phyloP scores from a whole-genome alignment of 2,329 filamentous ascomycete genomes.

The Trichophyton simii region DNA sequence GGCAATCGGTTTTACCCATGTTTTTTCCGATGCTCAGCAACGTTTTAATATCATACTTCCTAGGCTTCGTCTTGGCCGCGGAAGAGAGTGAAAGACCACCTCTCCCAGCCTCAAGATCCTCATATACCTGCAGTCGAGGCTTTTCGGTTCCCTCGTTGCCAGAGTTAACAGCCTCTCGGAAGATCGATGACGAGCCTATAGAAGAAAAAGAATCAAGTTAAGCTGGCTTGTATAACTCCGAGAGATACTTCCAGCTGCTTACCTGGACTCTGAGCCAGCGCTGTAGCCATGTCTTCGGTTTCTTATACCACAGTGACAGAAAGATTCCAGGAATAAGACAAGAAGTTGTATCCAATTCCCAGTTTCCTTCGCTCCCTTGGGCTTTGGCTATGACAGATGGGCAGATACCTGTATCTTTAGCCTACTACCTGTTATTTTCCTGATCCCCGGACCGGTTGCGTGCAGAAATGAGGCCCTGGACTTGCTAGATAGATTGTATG shows the following conservation, averaged over 20 bases:
- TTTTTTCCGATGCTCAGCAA: constrained; percentile 24
- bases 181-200: neutral
- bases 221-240: neutral
- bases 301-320: neutral
- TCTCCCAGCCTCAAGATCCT: neutral
- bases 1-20: constrained; percentile 1
- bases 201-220: neutral
- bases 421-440: neutral
- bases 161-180: neutral
- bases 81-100: neutral
- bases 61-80: neutral
- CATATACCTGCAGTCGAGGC: neutral
- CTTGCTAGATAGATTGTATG: neutral
- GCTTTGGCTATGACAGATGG: neutral
- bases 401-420: neutral
- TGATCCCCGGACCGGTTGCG: neutral
- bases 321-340: neutral
- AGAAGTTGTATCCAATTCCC: neutral
- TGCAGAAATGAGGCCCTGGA: neutral
- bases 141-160: neutral
- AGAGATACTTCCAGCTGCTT: neutral
- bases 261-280: neutral
- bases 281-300: neutral
- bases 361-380: neutral
- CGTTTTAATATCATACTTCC: constrained; percentile 29